Evolutionary conservation across 371 early-diverging fungal genomes (phyloP), one percentile per base, ranked within the genome.

Genomic region (Batkoa obscura): DNA sequence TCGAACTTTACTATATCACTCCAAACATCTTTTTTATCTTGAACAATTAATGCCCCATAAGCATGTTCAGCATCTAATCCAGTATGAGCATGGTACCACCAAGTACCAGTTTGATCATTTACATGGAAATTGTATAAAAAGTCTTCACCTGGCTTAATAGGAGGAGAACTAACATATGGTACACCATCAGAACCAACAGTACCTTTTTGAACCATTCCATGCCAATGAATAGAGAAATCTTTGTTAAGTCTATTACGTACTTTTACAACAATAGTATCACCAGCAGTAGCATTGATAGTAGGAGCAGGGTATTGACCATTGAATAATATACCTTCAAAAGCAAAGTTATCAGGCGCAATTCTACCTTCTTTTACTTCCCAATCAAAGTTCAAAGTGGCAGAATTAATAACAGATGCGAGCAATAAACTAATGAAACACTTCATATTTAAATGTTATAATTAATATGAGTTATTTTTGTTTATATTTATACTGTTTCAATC

Each of bases 121-220:
- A 68, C 64, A 5, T 65, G 60, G 58, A 76, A 76, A 1, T 64
- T 55, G 52, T 78, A 68, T 1, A 65, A 62, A 38, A 64, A 78
- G 10, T 62, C 55, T 31, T 69, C 42, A 1, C 75, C 75, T 1
- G 73, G 69, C 4, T 64, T 60, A 38, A 79, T 76, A 0, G 73
- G 66, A 33, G 65, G 58, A 56, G 79, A 78, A 8, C 75, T 79
- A 43, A 73, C 57, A 13, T 63, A 68, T 2, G 79, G 72, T 5
- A 76, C 77, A n/a, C 85, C 85, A 62, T 86, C 85, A 63, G 74
- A 73, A 61, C 67, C 76, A 43, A 56, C 66, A n/a, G 78, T 74
- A 1, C 68, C 72, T 13, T 69, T 70, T 65, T 83, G 83, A 43
- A 77, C 77, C 57, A 83, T 60, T 15, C 88, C 85, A 65, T 87